phyloP scores from a whole-genome alignment of 495 filamentous ascomycete species.

The Aspergillus heteromorphus region DNA sequence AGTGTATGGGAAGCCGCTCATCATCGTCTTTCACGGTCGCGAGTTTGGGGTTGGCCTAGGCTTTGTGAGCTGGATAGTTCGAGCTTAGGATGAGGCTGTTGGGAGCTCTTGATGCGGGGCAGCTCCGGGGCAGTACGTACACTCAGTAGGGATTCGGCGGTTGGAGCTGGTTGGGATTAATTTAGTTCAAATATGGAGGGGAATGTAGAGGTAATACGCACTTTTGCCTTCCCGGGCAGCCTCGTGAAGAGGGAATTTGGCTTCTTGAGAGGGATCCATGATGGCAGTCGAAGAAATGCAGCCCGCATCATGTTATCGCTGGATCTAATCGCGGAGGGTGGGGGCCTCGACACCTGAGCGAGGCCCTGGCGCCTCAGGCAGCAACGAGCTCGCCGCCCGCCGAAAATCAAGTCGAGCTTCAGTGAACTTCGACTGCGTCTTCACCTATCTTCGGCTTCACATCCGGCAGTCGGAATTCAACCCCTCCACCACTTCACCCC shows the following conservation, averaged over 20 bases:
- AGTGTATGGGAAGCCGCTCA: conserved; percentile 88
- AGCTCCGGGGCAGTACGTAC: conserved; percentile 38
- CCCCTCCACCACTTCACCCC: background rate
- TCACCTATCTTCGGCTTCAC: background rate
- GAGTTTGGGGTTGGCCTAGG: conserved; percentile 72
- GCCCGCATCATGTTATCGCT: background rate
- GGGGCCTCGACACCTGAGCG: conserved; percentile 4
- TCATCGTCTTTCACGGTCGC: conserved; percentile 75
- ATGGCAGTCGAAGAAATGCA: background rate
- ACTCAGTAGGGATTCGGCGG: conserved; percentile 73
- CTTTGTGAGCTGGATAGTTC: conserved; percentile 6
- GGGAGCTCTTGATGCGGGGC: conserved; percentile 24
- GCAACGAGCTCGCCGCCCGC: conserved; percentile 4
- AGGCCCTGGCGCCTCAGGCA: conserved; percentile 22
- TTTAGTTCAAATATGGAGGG: conserved; percentile 5
- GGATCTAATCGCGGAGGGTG: background rate
- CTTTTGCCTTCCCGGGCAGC: conserved; percentile 83
- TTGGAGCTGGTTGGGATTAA: conserved; percentile 41
- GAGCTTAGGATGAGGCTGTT: background rate
- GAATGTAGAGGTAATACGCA: conserved; percentile 36
- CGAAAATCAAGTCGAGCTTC: conserved; percentile 18
- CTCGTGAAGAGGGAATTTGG: conserved; percentile 81
- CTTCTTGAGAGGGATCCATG: conserved; percentile 40
- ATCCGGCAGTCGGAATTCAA: background rate
- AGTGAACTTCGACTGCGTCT: background rate